These are phyloP conservation scores for Chloris gayana DNA, from an alignment of 176 grass and related monocot species.

Conservation along the genomic window DNA sequence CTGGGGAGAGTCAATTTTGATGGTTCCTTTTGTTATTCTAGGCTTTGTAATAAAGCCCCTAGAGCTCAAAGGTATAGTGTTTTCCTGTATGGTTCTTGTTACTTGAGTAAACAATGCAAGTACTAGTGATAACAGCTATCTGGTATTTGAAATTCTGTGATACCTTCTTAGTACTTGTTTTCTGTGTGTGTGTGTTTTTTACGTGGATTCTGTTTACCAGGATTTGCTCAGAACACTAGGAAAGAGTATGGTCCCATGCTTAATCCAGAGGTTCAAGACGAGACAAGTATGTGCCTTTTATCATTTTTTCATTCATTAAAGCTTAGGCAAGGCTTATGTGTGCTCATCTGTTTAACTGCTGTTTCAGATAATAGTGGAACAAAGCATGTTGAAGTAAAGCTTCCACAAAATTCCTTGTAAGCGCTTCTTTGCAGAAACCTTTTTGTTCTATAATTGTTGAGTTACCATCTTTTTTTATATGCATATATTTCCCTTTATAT, in stretches of 20 bases:
- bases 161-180: neutral
- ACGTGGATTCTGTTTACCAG: slow-evolving; percentile 29
- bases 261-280: slow-evolving; percentile 39
- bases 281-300: slow-evolving; percentile 39
- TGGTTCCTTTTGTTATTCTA: slow-evolving; percentile 98
- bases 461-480: slow-evolving; percentile 11
- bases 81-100: slow-evolving; percentile 21
- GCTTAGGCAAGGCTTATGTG: no score
- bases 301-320: neutral
- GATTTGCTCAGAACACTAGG: slow-evolving; percentile 44
- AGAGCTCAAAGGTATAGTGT: slow-evolving; percentile 77
- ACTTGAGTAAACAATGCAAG: neutral
- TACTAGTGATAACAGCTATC: slow-evolving; percentile 17
- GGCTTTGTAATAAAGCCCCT: slow-evolving; percentile 94
- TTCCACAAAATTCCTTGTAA: slow-evolving; percentile 56
- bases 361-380: slow-evolving; percentile 56
- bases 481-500: slow-evolving; percentile 13
- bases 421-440: neutral
- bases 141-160: neutral
- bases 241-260: slow-evolving; percentile 49
- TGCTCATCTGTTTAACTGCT: slow-evolving; percentile 23
- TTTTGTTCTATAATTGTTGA: slow-evolving; percentile 4
- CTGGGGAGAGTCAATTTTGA: slow-evolving; percentile 95
- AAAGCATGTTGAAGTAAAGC: slow-evolving; percentile 50
- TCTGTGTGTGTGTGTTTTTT: slow-evolving; percentile 13